These are phyloP conservation scores for Fusarium sublunatum DNA, from an alignment of 2,329 filamentous ascomycete genomes.

Conservation along the genomic window DNA sequence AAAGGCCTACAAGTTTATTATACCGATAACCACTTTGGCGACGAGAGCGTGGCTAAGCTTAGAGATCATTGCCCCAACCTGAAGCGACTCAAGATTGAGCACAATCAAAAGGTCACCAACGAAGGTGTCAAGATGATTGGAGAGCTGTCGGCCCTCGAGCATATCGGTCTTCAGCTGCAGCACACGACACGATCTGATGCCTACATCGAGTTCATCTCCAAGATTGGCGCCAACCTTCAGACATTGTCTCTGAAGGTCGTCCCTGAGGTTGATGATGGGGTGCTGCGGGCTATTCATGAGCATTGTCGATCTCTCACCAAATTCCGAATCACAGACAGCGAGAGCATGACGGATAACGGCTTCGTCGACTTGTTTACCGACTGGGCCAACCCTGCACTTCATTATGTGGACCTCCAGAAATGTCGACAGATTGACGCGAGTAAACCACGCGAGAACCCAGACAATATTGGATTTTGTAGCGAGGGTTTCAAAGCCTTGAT, in stretches of 20 bases:
- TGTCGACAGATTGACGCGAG: constrained; percentile 81
- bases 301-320: constrained; percentile 77
- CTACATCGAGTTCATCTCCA: constrained; percentile 70
- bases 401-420: constrained; percentile 78
- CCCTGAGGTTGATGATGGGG: constrained; percentile 71
- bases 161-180: constrained; percentile 78
- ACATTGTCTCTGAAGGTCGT: constrained; percentile 83
- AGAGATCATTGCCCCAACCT: constrained; percentile 74
- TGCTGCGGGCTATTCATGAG: constrained; percentile 77
- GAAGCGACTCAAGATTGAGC: constrained; percentile 79
- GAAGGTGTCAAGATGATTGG: constrained; percentile 74
- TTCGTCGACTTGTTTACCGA: constrained; percentile 77
- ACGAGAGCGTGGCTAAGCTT: constrained; percentile 74
- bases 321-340: constrained; percentile 83
- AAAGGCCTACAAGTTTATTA: constrained; percentile 81
- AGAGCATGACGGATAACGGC: constrained; percentile 77
- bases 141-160: constrained; percentile 71
- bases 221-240: constrained; percentile 72
- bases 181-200: constrained; percentile 65
- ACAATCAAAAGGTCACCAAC: constrained; percentile 79
- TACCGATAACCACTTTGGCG: constrained; percentile 83
- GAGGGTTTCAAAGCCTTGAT: constrained; percentile 84
- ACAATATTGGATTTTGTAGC: constrained; percentile 78
- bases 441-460: constrained; percentile 72
- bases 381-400: constrained; percentile 80